These are phyloP conservation scores for Aspergillus wentii DNA, from an alignment of 495 filamentous ascomycete genomes.

Conservation along the genomic window DNA sequence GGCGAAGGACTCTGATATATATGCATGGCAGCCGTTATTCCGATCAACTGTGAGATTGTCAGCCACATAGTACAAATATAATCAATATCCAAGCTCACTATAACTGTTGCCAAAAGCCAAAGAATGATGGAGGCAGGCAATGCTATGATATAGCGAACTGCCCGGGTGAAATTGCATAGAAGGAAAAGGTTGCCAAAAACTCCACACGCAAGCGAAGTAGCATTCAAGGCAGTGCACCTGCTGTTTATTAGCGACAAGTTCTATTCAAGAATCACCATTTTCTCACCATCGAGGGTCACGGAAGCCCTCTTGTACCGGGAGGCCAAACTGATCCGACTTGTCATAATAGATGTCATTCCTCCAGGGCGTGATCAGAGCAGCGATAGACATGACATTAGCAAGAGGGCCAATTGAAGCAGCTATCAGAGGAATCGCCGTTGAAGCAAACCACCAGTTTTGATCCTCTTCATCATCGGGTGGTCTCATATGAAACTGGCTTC, in stretches of 20 bases:
- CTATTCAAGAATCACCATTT: no score
- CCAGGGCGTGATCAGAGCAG: slow-evolving; percentile 66
- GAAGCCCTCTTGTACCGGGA: slow-evolving; percentile 36
- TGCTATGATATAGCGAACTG: slow-evolving; percentile 73
- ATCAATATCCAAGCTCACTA: slow-evolving; percentile 45
- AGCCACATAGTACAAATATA: slow-evolving; percentile 1
- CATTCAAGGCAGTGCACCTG: slow-evolving; percentile 57
- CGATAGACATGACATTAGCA: slow-evolving; percentile 73
- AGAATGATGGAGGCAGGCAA: slow-evolving; percentile 62
- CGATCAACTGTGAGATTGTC: slow-evolving; percentile 46
- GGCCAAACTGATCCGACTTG: slow-evolving; percentile 21
- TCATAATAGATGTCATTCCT: slow-evolving; percentile 37
- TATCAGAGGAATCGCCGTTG: slow-evolving; percentile 68
- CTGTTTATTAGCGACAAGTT: no score
- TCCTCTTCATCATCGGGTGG: slow-evolving; percentile 46
- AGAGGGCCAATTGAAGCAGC: slow-evolving; percentile 68
- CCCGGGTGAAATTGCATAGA: slow-evolving; percentile 78
- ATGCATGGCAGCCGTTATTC: slow-evolving; percentile 54
- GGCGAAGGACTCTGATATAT: slow-evolving; percentile 57
- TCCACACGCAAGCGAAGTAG: slow-evolving; percentile 58
- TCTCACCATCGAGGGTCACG: slow-evolving; percentile 50
- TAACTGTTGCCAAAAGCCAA: slow-evolving; percentile 62
- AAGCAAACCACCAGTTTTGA: slow-evolving; percentile 73
- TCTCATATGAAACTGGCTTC: slow-evolving; percentile 29
- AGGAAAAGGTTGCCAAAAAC: slow-evolving; percentile 68